Base-by-base conservation (phyloP, 202 grass and related monocot genomes). In the Digitaria exilis region DNA sequence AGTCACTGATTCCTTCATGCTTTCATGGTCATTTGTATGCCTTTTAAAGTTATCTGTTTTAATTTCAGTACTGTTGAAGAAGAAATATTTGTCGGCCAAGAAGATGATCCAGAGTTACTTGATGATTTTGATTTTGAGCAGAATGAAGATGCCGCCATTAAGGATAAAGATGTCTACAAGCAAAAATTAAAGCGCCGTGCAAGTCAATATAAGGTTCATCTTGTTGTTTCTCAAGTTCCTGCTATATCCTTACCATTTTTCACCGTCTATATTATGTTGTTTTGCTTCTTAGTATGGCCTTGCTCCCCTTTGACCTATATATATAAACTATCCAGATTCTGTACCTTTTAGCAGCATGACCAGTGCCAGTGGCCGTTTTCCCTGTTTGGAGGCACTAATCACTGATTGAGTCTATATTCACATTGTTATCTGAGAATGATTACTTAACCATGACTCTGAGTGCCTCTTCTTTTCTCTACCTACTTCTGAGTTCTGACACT, bases 91-190 rank as follows among this genome's bases (percentile, higher is more conserved):
- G 84, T 96, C 24, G 91, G 93, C 71, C 96, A 94, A 92, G 85
- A 77, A 60, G 96, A 99, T 86, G 87, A 90, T 59, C 93, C 93
- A 32, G 91, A 94, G 65, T 88, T 99, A 56, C 71, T 90, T 3
- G 89, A 99, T 90, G 96, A 99, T 88, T 87, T 96, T 77, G 93
- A 96, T 64, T 77, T 99, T 64, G 91, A 89, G 51, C 91, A 96
- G 60, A 84, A 92, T 67, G 89, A 92, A 84, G 82, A 90, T 46
- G 79, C 92, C 34, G 80, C 92, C 84, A 99, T 96, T 65, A 96
- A 99, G 80, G 91, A 96, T 84, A 99, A 96, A 84, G 87, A 82
- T 81, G 89, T 92, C 54, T 96, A 99, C 71, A 92, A 92, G 86
- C 84, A 92, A 73, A 99, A 94, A 88, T 89, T 99, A 71, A 88